A percentile compares a stretch with the other conserved stretches of the same genome.
These are phyloP conservation scores for Terfezia boudieri DNA, from an alignment of 495 filamentous ascomycete species.

Conservation along the genomic window DNA sequence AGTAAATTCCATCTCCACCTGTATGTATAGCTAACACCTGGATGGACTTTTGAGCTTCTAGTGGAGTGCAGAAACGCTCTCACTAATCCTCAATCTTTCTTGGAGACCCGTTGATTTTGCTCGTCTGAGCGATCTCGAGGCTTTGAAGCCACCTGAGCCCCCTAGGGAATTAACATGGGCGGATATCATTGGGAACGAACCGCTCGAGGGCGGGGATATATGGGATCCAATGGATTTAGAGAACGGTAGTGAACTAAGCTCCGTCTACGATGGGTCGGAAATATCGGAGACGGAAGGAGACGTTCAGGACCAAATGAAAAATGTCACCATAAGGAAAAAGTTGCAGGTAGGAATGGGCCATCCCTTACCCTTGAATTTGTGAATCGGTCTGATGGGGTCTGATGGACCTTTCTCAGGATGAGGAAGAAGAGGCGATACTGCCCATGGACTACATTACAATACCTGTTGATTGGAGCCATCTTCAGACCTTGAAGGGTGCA, in stretches of 20 bases:
- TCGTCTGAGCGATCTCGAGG: slow-evolving; percentile 36
- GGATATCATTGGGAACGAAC: slow-evolving; percentile 51
- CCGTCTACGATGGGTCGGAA: slow-evolving; percentile 1
- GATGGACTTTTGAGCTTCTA: slow-evolving; percentile 17
- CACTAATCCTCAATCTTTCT: slow-evolving; percentile 59
- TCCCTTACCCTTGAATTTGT: not conserved
- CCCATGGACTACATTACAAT: slow-evolving; percentile 8
- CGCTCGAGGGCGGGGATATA: slow-evolving; percentile 44
- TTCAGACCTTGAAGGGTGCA: slow-evolving; percentile 11
- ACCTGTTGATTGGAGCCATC: slow-evolving; percentile 3
- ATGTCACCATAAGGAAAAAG: not conserved
- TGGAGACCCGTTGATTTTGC: slow-evolving; percentile 55
- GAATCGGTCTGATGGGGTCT: not conserved
- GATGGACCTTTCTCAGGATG: slow-evolving; percentile 2
- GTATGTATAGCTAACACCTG: too few species aligned
- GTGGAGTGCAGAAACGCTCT: slow-evolving; percentile 58
- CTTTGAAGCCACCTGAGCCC: slow-evolving; percentile 23
- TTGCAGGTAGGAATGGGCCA: not conserved
- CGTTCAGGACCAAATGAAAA: not conserved
- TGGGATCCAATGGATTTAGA: slow-evolving; percentile 62
- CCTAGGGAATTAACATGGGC: slow-evolving; percentile 41
- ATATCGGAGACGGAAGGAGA: slow-evolving; percentile 3
- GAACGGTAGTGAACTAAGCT: slow-evolving; percentile 34
- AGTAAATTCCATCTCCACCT: not conserved
- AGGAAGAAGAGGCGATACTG: slow-evolving; percentile 27